Conservation (phyloP, 2,329 filamentous ascomycete species). For the Fusarium humuli region DNA sequence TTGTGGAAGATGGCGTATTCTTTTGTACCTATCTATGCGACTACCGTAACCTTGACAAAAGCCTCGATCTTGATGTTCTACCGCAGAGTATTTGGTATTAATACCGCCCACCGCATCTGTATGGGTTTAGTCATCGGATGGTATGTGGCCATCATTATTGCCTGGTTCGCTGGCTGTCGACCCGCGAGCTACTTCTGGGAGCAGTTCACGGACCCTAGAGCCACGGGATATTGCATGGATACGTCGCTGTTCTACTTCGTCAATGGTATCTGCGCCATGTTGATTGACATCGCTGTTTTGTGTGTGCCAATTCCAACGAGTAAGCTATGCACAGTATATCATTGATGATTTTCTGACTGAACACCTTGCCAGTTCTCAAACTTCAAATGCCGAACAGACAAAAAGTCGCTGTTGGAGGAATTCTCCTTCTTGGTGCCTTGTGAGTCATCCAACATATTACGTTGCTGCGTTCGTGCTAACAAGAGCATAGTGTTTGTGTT, state of each 20-base stretch:
- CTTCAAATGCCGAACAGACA: slow-evolving; percentile 1
- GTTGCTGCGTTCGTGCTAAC: background rate
- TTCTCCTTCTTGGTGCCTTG: slow-evolving; percentile 2
- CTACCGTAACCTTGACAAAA: background rate
- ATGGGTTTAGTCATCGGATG: slow-evolving; percentile 6
- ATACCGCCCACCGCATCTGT: background rate
- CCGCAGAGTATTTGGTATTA: background rate
- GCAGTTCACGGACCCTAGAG: slow-evolving; percentile 1
- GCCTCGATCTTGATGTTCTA: slow-evolving; percentile 2
- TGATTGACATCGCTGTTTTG: slow-evolving; percentile 4
- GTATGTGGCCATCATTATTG: slow-evolving; percentile 7
- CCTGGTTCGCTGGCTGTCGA: slow-evolving; percentile 8
- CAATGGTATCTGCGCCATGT: slow-evolving; percentile 7
- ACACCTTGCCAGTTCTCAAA: background rate
- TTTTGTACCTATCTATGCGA: slow-evolving; percentile 2
- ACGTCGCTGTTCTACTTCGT: slow-evolving; percentile 5
- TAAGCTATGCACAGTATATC: background rate
- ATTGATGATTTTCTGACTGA: rapidly evolving
- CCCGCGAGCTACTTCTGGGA: slow-evolving; percentile 14
- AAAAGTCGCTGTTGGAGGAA: background rate
- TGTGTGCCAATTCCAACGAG: slow-evolving; percentile 1
- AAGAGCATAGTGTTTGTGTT: background rate
- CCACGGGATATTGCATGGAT: background rate
- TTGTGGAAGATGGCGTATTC: slow-evolving; percentile 6
- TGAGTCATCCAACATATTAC: background rate